phyloP scores from a whole-genome alignment of 2,329 filamentous ascomycete genomes.

The Emydomyces testavorans region DNA sequence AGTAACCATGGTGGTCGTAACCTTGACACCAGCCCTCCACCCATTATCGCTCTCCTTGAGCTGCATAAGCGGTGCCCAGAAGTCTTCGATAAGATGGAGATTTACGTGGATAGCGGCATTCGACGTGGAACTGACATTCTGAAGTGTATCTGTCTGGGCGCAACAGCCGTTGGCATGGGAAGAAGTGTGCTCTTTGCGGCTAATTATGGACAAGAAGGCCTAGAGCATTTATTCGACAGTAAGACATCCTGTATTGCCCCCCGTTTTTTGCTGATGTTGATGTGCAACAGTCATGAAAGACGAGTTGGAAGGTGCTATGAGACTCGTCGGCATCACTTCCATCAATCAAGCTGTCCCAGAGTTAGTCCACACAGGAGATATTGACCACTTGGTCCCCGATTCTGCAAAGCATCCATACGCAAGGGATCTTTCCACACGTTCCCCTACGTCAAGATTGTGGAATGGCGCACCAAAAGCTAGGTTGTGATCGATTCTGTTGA shows the following conservation, averaged over 20 bases:
- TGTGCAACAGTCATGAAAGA: slow-evolving; percentile 32
- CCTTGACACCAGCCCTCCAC: slow-evolving; percentile 41
- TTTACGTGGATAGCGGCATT: slow-evolving; percentile 46
- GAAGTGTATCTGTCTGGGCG: slow-evolving; percentile 44
- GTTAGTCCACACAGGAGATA: slow-evolving; percentile 38
- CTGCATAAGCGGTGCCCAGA: slow-evolving; percentile 42
- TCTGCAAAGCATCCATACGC: slow-evolving; percentile 35
- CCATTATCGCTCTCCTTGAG: slow-evolving; percentile 43
- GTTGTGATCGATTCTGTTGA: background rate
- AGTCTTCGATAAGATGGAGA: slow-evolving; percentile 40
- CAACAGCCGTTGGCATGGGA: slow-evolving; percentile 44
- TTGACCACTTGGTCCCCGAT: slow-evolving; percentile 41
- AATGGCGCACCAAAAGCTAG: slow-evolving; percentile 7
- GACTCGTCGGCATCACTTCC: slow-evolving; percentile 37
- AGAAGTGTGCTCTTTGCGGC: slow-evolving; percentile 44
- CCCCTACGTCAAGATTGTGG: slow-evolving; percentile 22
- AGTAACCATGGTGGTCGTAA: slow-evolving; percentile 50
- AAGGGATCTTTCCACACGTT: slow-evolving; percentile 25
- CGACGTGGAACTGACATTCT: slow-evolving; percentile 45
- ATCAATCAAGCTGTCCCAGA: slow-evolving; percentile 36
- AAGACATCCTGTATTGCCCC: slow-evolving; percentile 23
- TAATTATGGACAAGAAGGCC: slow-evolving; percentile 45
- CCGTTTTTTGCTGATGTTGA: background rate
- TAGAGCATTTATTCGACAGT: slow-evolving; percentile 47
- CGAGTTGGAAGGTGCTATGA: slow-evolving; percentile 41